Evolutionary conservation across 768 basidiomycete genomes (phyloP).

Genomic region (Lentinus brumalis): DNA sequence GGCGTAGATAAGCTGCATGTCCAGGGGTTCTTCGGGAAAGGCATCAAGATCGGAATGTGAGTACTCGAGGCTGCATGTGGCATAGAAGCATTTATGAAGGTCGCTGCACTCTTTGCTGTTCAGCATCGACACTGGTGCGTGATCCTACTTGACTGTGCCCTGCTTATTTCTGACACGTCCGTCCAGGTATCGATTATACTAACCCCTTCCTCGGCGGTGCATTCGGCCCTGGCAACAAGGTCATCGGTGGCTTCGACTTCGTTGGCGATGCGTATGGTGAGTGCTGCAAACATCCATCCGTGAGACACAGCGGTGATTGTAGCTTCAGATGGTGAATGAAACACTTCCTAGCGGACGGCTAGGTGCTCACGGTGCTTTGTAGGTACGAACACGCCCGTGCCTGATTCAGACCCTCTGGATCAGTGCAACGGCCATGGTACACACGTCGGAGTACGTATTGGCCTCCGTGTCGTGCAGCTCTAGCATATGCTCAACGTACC

Average conservation of each 20-base stretch:
- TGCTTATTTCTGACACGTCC: background rate
- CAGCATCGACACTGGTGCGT: constrained; percentile 46
- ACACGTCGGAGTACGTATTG: constrained; percentile 48
- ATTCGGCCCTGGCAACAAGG: constrained; percentile 54
- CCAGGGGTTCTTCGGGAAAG: constrained; percentile 59
- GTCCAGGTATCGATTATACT: constrained; percentile 56
- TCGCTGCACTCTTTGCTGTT: background rate
- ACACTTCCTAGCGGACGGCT: background rate
- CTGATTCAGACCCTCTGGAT: constrained; percentile 54
- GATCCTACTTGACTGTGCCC: background rate
- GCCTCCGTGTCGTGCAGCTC: background rate
- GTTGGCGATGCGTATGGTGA: constrained; percentile 54
- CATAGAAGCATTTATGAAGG: background rate
- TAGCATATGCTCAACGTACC: constrained; percentile 15
- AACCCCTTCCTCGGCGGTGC: constrained; percentile 57
- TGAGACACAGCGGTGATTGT: background rate
- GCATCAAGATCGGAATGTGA: constrained; percentile 69
- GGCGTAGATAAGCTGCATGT: constrained; percentile 69
- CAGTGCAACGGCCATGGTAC: constrained; percentile 52
- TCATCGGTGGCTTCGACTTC: constrained; percentile 57
- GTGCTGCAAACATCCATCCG: background rate
- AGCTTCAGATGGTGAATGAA: background rate
- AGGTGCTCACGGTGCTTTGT: constrained; percentile 27
- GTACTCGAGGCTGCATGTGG: constrained; percentile 20
- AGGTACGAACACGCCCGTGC: constrained; percentile 51